Conservation (phyloP, 2,329 filamentous ascomycete genomes). For the Ceratocystis huliohia region DNA sequence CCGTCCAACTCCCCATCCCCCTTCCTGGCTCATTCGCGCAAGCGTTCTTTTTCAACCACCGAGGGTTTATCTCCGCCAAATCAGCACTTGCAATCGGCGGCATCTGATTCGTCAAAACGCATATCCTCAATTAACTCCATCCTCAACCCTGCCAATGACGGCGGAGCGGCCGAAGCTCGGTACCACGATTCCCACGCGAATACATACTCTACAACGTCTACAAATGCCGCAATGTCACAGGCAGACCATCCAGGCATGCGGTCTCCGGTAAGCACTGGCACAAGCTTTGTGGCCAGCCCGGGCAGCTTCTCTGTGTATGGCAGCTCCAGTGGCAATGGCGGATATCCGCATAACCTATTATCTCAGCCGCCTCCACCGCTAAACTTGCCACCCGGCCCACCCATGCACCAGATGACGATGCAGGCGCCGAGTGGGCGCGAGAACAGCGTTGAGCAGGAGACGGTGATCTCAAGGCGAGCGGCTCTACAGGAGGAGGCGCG, state of each 20-base stretch:
- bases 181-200: conserved; percentile 14
- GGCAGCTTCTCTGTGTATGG: conserved; percentile 5
- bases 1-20: conserved; percentile 49
- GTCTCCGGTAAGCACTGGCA: conserved; percentile 12
- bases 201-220: conserved; percentile 10
- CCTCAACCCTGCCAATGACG: conserved; percentile 42
- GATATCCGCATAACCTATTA: conserved; percentile 1
- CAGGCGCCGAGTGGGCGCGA: conserved; percentile 8
- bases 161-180: conserved; percentile 6
- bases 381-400: not conserved
- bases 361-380: conserved; percentile 11
- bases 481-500: conserved; percentile 62
- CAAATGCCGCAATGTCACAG: not conserved
- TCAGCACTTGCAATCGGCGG: conserved; percentile 1
- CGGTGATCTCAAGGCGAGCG: conserved; percentile 44
- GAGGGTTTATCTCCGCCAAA: conserved; percentile 40
- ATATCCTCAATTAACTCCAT: conserved; percentile 66
- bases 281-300: conserved; percentile 15
- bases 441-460: conserved; percentile 17
- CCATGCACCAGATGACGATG: not conserved
- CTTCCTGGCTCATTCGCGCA: conserved; percentile 47
- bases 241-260: conserved; percentile 12
- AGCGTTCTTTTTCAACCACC: conserved; percentile 53
- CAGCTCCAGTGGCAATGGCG: not conserved
- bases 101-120: conserved; percentile 38